phyloP scores from a whole-genome alignment of 352 stramenopile species.

The Pythium utonaiense region DNA sequence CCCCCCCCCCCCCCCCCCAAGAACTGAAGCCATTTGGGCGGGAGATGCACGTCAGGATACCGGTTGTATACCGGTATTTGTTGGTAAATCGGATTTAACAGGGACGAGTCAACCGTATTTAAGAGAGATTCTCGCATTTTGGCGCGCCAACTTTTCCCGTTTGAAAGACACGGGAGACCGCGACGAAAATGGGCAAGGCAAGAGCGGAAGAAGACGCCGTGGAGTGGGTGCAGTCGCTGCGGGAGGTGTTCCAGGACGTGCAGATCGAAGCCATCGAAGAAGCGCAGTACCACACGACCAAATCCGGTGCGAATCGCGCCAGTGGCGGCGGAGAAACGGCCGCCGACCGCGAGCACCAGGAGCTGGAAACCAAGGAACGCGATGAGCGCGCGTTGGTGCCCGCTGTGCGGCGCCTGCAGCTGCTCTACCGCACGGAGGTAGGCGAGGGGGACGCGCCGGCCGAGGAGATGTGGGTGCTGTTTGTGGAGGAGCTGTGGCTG shows the following conservation, averaged over 20 bases:
- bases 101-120: too few species aligned
- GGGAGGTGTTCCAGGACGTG: conserved; percentile 63
- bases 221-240: conserved; percentile 56
- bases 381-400: conserved; percentile 40
- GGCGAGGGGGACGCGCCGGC: conserved; percentile 31
- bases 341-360: neutral
- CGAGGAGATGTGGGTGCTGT: conserved; percentile 57
- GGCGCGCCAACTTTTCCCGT: neutral
- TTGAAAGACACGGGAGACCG: neutral
- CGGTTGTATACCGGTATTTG: neutral
- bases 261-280: conserved; percentile 59
- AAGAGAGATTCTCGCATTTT: conserved; percentile 3
- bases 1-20: too few species aligned
- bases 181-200: conserved; percentile 11
- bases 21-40: neutral
- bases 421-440: conserved; percentile 53
- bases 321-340: neutral
- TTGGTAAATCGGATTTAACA: conserved; percentile 11
- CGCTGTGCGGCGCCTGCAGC: conserved; percentile 43
- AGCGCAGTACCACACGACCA: conserved; percentile 30
- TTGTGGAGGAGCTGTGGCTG: conserved; percentile 61
- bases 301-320: conserved; percentile 17
- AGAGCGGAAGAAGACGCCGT: conserved; percentile 20
- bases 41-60: neutral
- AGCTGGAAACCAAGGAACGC: conserved; percentile 6